Percentiles rank a stretch among this genome's conserved stretches.
Conservation (phyloP, 495 filamentous ascomycete species). For the Podospora conica region DNA sequence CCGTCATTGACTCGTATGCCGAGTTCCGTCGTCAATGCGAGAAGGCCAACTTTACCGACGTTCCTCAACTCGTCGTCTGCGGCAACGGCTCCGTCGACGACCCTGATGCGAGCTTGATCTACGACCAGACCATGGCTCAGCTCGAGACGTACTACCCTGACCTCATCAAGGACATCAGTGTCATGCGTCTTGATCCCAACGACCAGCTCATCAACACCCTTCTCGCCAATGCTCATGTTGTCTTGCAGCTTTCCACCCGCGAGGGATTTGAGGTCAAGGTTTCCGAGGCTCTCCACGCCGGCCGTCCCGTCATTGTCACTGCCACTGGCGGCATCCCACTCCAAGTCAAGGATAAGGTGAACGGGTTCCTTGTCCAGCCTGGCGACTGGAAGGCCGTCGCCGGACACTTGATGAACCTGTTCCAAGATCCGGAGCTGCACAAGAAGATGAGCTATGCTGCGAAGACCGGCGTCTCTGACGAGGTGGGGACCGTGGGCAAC, state of each 20-base stretch:
- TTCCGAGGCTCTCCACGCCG: conserved; percentile 79
- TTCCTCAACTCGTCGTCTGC: conserved; percentile 68
- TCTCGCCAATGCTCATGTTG: conserved; percentile 66
- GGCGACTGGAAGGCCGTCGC: conserved; percentile 71
- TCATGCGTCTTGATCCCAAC: conserved; percentile 70
- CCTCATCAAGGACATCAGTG: conserved; percentile 53
- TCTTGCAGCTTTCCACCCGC: conserved; percentile 72
- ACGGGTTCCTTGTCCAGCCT: conserved; percentile 70
- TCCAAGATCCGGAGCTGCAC: conserved; percentile 59
- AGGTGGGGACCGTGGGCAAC: conserved; percentile 80
- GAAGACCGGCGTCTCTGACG: conserved; percentile 62
- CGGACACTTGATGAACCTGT: conserved; percentile 60
- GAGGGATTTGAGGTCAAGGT: conserved; percentile 92
- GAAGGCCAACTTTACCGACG: conserved; percentile 35
- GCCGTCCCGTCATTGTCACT: conserved; percentile 75
- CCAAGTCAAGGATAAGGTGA: conserved; percentile 66
- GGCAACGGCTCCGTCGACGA: conserved; percentile 85
- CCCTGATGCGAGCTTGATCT: conserved; percentile 69
- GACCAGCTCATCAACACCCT: conserved; percentile 80
- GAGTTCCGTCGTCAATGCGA: conserved; percentile 60
- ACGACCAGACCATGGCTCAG: conserved; percentile 61
- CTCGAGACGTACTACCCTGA: conserved; percentile 52
- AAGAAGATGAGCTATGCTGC: conserved; percentile 64
- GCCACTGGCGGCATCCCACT: conserved; percentile 76
- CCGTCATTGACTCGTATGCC: conserved; percentile 71